These are phyloP conservation scores for Neonectria neomacrospora DNA, from an alignment of 2,329 filamentous ascomycete species.

Conservation along the genomic window DNA sequence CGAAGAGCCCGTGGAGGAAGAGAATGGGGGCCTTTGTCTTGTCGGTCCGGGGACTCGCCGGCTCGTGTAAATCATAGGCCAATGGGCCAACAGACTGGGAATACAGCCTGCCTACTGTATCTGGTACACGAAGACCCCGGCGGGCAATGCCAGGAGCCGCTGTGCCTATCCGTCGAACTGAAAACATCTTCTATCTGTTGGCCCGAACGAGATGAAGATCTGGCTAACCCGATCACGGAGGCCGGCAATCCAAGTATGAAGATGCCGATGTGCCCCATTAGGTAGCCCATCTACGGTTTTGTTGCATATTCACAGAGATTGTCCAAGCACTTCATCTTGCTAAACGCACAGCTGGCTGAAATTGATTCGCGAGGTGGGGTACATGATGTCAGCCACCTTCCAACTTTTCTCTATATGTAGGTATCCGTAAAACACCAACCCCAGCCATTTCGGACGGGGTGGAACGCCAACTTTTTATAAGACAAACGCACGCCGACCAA, in stretches of 20 bases:
- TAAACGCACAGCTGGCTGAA: neutral
- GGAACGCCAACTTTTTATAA: slow-evolving; percentile 2
- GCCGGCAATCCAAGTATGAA: neutral
- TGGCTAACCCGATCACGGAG: slow-evolving; percentile 26
- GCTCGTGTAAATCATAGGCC: slow-evolving; percentile 74
- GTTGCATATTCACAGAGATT: slow-evolving; percentile 20
- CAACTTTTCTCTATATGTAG: neutral
- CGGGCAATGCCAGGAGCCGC: slow-evolving; percentile 5
- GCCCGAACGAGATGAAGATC: slow-evolving; percentile 22
- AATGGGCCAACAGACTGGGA: slow-evolving; percentile 52
- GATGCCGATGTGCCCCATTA: slow-evolving; percentile 6
- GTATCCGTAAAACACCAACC: neutral
- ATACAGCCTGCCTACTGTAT: slow-evolving; percentile 32
- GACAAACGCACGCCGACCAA: slow-evolving; percentile 13
- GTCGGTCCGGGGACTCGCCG: slow-evolving; percentile 55
- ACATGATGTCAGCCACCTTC: slow-evolving; percentile 32
- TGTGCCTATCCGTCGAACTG: slow-evolving; percentile 28
- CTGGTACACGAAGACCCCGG: slow-evolving; percentile 7
- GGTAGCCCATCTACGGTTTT: slow-evolving; percentile 12
- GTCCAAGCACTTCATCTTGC: neutral
- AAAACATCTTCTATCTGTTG: slow-evolving; percentile 35
- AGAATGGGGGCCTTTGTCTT: slow-evolving; percentile 73
- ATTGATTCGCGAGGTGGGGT: neutral
- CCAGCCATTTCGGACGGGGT: neutral
- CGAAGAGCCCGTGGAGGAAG: slow-evolving; percentile 92